Evolutionary conservation across 805 yeast genomes (phyloP).

Genomic region (Yamadazyma phyllophila): DNA sequence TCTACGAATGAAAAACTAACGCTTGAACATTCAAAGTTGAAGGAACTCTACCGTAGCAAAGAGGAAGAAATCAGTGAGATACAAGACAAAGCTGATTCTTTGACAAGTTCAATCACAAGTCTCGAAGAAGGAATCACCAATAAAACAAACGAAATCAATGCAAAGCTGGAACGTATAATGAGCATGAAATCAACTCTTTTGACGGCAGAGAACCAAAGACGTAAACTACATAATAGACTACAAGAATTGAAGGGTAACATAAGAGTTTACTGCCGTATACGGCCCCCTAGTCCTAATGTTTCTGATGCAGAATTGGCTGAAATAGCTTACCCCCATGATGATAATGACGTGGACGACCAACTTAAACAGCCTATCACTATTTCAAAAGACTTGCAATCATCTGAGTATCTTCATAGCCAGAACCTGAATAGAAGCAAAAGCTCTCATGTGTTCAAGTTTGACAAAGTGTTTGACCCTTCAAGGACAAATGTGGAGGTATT

Average conservation of each 20-base stretch:
- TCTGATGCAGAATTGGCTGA: neutral
- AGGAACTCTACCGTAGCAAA: neutral
- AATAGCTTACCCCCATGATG: slow-evolving; percentile 20
- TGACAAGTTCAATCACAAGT: slow-evolving; percentile 4
- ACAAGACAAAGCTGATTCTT: slow-evolving; percentile 1
- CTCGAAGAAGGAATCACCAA: slow-evolving; percentile 49
- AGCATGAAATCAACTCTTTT: slow-evolving; percentile 34
- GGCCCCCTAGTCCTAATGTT: slow-evolving; percentile 45
- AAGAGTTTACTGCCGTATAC: slow-evolving; percentile 81
- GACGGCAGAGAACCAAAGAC: slow-evolving; percentile 53
- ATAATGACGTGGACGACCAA: slow-evolving; percentile 25
- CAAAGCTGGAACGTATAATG: slow-evolving; percentile 5
- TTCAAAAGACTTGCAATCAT: slow-evolving; percentile 16
- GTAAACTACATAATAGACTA: slow-evolving; percentile 66
- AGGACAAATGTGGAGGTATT: slow-evolving; percentile 64
- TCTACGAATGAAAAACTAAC: slow-evolving; percentile 25
- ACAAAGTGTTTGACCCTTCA: slow-evolving; percentile 63
- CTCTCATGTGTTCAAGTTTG: slow-evolving; percentile 58
- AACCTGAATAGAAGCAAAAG: neutral
- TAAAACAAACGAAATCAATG: slow-evolving; percentile 9
- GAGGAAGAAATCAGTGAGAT: slow-evolving; percentile 7
- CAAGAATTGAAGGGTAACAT: slow-evolving; percentile 92
- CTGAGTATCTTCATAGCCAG: slow-evolving; percentile 6
- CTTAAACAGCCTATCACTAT: slow-evolving; percentile 35
- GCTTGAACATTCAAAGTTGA: neutral